Evolutionary conservation across 495 filamentous ascomycete species (phyloP), one percentile per base, ranked within the genome.

Genomic region (Penicillium desertorum): DNA sequence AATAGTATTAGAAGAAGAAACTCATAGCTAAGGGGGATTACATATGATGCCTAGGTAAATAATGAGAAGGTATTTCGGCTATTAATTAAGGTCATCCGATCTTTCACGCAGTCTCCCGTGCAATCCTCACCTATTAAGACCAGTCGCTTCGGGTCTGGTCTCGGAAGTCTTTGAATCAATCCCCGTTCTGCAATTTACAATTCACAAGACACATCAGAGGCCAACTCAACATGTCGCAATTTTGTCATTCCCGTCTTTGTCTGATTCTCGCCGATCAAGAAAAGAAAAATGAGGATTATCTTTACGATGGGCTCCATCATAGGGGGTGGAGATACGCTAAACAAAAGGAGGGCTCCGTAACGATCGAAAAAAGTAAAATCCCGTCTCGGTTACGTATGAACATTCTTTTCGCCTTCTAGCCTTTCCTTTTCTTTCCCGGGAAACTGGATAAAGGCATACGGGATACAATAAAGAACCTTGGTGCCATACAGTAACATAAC

Each of bases 401-500:
- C 69, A 69, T 72, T 73, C 70, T 73, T 73, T 66, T 63, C 45
- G 41, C 55, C 71, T 74, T 74, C 71, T 74, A 74, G 71, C 63
- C 60, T 55, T 73, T 71, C 72, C 67, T 71, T 71, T 64, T 54
- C 34, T 54, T 36, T 47, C 62, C 63, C 66, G 56, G 43, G 45
- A 19, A 17, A 30, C 45, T 66, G 65, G 64, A 54, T 66, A 45
- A 25, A 48, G 45, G 25, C 30, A 47, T 12, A 17, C 3, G 23
- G 23, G 23, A 25, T 25, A 45, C 14, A n/a, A 45, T 45, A 25
- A 39, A 39, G 36, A n/a, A n/a, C 36, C 36, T 39, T 34, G 30
- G 30, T 34, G 30, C 11, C 30, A 12, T 47, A 27, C 30, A 34
- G 46, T 29, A 32, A 42, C 19, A 17, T 10, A 10, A 48, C 25